Evolutionary conservation across 306 rosid species (phyloP).

Genomic region (Castanea crenata): DNA sequence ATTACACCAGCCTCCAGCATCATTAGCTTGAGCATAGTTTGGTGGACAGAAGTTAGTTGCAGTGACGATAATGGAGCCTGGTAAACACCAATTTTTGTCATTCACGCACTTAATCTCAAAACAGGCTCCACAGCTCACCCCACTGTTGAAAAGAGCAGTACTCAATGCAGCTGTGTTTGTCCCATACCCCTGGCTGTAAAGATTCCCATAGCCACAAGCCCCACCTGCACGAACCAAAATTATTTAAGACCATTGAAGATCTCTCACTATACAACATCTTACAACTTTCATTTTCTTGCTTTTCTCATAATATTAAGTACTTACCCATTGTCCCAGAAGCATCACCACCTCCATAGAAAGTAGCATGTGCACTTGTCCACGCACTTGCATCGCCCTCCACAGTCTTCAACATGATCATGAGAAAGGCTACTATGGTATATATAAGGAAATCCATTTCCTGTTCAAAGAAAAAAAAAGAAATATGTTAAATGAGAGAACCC

Average conservation of each 20-base stretch:
- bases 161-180: slow-evolving; percentile 34
- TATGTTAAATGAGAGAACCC: not conserved
- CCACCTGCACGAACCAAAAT: slow-evolving; percentile 13
- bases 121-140: slow-evolving; percentile 22
- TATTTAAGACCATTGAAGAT: too few relatives aligned
- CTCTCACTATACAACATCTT: too few relatives aligned
- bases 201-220: slow-evolving; percentile 33
- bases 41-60: slow-evolving; percentile 14
- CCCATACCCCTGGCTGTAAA: slow-evolving; percentile 33
- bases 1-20: slow-evolving; percentile 7
- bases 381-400: not conserved
- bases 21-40: not conserved
- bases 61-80: slow-evolving; percentile 21
- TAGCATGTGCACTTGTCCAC: not conserved
- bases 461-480: not conserved
- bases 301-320: not conserved
- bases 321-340: slow-evolving; percentile 2
- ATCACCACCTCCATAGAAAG: slow-evolving; percentile 1
- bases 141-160: slow-evolving; percentile 21
- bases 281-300: not conserved
- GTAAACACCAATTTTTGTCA: slow-evolving; percentile 18
- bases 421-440: not conserved
- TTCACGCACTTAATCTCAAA: slow-evolving; percentile 25
- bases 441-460: not conserved
- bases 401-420: not conserved